Evolutionary conservation across 2,329 filamentous ascomycete species (phyloP).

Genomic region (Lizonia empirigonia): DNA sequence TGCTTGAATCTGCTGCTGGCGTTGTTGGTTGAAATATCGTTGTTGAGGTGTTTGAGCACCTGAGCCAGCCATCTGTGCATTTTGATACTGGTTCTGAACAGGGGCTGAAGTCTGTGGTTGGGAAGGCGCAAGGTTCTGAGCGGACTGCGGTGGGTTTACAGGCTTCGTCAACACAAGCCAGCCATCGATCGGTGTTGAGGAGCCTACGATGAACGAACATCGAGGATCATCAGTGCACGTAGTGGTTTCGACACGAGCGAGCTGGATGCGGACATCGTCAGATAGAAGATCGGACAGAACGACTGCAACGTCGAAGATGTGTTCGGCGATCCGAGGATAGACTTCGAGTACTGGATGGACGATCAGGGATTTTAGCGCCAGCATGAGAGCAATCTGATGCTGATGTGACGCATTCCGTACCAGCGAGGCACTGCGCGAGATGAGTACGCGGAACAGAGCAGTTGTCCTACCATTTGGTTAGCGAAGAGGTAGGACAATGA

Average conservation of each 20-base stretch:
- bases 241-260: constrained; percentile 35
- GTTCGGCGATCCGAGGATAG: constrained; percentile 45
- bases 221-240: constrained; percentile 41
- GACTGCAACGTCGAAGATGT: constrained; percentile 53
- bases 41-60: constrained; percentile 29
- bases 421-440: constrained; percentile 43
- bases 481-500: not conserved
- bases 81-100: constrained; percentile 26
- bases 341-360: constrained; percentile 46
- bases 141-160: constrained; percentile 19
- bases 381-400: constrained; percentile 40
- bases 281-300: constrained; percentile 51
- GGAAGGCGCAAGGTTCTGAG: constrained; percentile 22
- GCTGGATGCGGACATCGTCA: constrained; percentile 45
- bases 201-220: constrained; percentile 50
- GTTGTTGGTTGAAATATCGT: constrained; percentile 33
- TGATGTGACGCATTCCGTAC: constrained; percentile 34
- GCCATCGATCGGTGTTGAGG: constrained; percentile 40
- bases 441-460: constrained; percentile 50
- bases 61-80: constrained; percentile 27
- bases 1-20: constrained; percentile 31
- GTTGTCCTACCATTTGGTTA: constrained; percentile 34
- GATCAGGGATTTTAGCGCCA: constrained; percentile 47
- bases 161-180: constrained; percentile 52
- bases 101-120: constrained; percentile 24